Conservation (phyloP, 306 rosid species). For the Corylus avellana region DNA sequence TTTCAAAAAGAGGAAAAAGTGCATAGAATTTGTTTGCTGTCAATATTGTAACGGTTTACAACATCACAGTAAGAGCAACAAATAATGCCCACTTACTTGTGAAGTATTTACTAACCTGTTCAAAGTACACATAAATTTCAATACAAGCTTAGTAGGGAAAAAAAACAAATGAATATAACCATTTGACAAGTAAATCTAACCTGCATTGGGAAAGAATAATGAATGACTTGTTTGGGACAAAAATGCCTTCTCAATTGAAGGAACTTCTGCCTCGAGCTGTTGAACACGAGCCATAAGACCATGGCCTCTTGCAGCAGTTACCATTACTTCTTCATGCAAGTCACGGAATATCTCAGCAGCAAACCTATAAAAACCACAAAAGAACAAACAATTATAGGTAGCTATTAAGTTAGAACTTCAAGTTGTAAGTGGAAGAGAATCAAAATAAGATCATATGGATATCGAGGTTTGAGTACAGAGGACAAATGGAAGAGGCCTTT, state of each 20-base stretch:
- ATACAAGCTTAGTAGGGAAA: conserved; percentile 8
- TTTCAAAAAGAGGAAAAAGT: not conserved
- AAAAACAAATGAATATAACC: conserved; percentile 19
- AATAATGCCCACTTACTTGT: not conserved
- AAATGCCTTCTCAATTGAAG: conserved; percentile 77
- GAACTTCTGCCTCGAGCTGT: conserved; percentile 96
- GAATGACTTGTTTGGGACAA: conserved; percentile 68
- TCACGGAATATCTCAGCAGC: conserved; percentile 96
- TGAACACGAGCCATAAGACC: conserved; percentile 80
- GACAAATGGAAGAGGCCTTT: not conserved
- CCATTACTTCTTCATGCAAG: conserved; percentile 94
- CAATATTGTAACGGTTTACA: not conserved
- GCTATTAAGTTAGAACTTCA: not conserved
- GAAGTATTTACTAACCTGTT: not conserved
- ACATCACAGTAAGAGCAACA: not conserved
- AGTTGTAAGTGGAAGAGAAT: not conserved
- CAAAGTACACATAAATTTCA: not conserved
- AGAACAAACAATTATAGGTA: conserved; percentile 1
- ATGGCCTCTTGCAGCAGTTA: conserved; percentile 86
- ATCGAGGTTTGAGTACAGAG: not conserved
- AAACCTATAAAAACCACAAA: conserved; percentile 50
- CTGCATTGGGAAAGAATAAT: conserved; percentile 62
- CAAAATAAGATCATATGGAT: not conserved
- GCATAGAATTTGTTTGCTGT: not conserved
- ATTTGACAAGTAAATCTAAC: conserved; percentile 42